Percentiles rank a stretch among this genome's conserved stretches.
Evolutionary conservation across 495 filamentous ascomycete genomes (phyloP).

Genomic region (Penicillium daleae): DNA sequence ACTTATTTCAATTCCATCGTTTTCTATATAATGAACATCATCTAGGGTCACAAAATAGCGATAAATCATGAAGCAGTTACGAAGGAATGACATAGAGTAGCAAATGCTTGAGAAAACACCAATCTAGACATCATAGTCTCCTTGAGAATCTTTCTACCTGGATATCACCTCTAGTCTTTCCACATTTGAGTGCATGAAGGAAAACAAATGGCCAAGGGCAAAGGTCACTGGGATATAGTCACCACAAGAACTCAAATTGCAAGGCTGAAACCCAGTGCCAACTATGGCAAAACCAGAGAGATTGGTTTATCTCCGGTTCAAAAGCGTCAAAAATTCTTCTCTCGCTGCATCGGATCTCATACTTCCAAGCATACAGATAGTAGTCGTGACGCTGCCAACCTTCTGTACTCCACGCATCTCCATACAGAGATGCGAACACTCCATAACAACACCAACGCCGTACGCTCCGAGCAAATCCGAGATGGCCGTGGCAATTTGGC

Average conservation of each 20-base stretch:
- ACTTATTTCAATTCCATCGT: no score
- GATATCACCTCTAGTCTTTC: no score
- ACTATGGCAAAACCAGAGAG: not conserved
- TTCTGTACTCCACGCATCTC: slow-evolving; percentile 95
- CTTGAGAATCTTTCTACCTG: no score
- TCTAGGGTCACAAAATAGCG: no score
- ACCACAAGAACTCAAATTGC: not conserved
- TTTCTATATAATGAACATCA: no score
- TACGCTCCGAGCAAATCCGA: slow-evolving; percentile 84
- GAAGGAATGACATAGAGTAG: no score
- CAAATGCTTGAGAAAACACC: no score
- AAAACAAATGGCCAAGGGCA: no score
- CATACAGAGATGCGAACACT: slow-evolving; percentile 96
- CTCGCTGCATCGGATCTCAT: slow-evolving; percentile 91
- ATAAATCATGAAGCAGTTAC: no score
- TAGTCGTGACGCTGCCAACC: slow-evolving; percentile 81
- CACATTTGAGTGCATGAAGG: no score
- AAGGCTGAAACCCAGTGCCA: not conserved
- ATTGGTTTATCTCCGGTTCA: not conserved
- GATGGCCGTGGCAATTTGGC: slow-evolving; percentile 91
- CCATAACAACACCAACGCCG: slow-evolving; percentile 95
- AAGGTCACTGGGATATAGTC: not conserved
- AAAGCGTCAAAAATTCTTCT: slow-evolving; percentile 80
- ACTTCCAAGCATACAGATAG: slow-evolving; percentile 93
- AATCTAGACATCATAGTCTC: no score